phyloP scores from a whole-genome alignment of 176 grass and related monocot species.

The Areca catechu region DNA sequence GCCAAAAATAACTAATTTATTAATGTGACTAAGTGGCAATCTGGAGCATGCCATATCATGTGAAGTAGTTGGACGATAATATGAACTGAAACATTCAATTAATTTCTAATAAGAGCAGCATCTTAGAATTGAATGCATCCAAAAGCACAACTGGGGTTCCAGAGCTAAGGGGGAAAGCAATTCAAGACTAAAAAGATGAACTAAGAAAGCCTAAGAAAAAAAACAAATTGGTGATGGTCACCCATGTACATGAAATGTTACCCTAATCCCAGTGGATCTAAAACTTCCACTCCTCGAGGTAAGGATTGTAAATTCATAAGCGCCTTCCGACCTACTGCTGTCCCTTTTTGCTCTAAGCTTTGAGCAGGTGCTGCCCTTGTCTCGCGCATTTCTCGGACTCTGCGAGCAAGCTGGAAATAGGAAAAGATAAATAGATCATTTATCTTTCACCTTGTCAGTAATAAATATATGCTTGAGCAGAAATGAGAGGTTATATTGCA shows the following conservation, averaged over 20 bases:
- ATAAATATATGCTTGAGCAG: no score
- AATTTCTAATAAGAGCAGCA: no score
- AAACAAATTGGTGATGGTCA: not conserved
- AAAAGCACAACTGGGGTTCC: no score
- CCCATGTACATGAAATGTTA: slow-evolving; percentile 27
- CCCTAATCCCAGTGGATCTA: slow-evolving; percentile 96
- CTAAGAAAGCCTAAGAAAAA: not conserved
- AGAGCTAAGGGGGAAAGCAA: no score
- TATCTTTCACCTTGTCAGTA: not conserved
- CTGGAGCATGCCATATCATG: no score
- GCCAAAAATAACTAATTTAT: no score
- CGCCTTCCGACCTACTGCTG: slow-evolving; percentile 48
- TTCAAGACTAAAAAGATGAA: no score
- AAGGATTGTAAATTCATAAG: slow-evolving; percentile 71
- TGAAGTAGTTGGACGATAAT: no score
- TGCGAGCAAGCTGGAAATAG: slow-evolving; percentile 65
- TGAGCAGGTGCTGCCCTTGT: slow-evolving; percentile 64
- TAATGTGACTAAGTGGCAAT: no score
- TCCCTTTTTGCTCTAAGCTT: slow-evolving; percentile 67
- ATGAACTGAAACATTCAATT: no score
- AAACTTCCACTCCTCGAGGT: slow-evolving; percentile 94
- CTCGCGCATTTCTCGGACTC: slow-evolving; percentile 96
- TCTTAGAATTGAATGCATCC: no score
- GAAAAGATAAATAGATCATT: slow-evolving; percentile 16
- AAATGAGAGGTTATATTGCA: no score